Conservation (phyloP, 306 rosid species). For the Gastrolobium villosum region DNA sequence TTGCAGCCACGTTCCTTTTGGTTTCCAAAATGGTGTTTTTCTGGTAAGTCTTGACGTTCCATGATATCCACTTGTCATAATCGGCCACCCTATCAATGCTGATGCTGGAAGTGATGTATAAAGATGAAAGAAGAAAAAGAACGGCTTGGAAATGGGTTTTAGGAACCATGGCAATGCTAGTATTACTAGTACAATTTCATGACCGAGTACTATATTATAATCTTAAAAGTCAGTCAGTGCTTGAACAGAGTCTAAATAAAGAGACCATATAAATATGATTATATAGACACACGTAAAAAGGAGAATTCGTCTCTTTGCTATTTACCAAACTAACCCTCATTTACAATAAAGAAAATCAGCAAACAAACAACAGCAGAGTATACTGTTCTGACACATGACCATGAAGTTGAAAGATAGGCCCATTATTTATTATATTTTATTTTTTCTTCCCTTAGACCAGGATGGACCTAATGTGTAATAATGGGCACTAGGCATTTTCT, state of each 20-base stretch:
- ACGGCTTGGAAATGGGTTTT: constrained; percentile 35
- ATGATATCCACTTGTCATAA: constrained; percentile 65
- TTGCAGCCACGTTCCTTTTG: constrained; percentile 2
- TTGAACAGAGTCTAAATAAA: neutral
- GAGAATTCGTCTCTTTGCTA: neutral
- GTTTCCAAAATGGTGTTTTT: constrained; percentile 39
- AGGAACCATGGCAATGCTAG: constrained; percentile 53
- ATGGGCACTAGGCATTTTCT: constrained; percentile 42
- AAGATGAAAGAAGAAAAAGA: constrained; percentile 46
- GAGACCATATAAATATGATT: constrained; percentile 12
- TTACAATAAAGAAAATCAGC: neutral
- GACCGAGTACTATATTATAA: constrained; percentile 1
- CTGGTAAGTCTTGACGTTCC: constrained; percentile 57
- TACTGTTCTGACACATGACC: neutral
- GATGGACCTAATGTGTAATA: constrained; percentile 10
- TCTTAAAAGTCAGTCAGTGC: neutral
- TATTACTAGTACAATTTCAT: neutral
- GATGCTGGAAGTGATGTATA: constrained; percentile 29
- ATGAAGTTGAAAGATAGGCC: neutral
- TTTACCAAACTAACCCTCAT: constrained; percentile 39
- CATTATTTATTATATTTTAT: neutral
- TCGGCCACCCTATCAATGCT: constrained; percentile 25
- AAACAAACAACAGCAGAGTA: neutral
- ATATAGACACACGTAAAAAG: neutral
- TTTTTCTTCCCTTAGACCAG: neutral